A percentile compares a stretch with the other conserved stretches of the same genome.
These are phyloP conservation scores for Hyphodiscus sp. DNA, from an alignment of 2,329 filamentous ascomycete species.

Conservation along the genomic window DNA sequence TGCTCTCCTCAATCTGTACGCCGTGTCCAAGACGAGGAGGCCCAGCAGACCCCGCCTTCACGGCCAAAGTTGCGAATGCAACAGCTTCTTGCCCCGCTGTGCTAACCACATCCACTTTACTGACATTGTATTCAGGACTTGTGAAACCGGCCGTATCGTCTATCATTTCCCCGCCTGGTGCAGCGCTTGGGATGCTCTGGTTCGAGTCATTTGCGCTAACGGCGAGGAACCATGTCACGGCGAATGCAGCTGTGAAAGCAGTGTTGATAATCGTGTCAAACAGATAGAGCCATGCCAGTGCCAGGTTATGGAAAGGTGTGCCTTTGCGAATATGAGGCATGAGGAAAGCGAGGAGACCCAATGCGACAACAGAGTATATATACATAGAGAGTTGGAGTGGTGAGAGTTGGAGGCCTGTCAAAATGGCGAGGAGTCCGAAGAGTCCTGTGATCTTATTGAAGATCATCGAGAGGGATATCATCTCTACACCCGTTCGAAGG, in stretches of 20 bases:
- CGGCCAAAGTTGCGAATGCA: conserved; percentile 36
- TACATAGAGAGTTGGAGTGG: conserved; percentile 85
- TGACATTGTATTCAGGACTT: conserved; percentile 53
- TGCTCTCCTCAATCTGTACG: conserved; percentile 57
- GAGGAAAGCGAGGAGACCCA: conserved; percentile 62
- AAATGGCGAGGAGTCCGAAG: conserved; percentile 81
- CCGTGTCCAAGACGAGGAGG: conserved; percentile 51
- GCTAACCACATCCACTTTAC: conserved; percentile 47
- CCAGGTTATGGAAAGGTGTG: conserved; percentile 70
- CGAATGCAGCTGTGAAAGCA: conserved; percentile 76
- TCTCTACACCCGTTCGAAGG: conserved; percentile 77
- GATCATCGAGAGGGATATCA: conserved; percentile 75
- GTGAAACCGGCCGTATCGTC: conserved; percentile 60
- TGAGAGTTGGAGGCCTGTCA: conserved; percentile 81
- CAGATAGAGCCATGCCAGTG: conserved; percentile 78
- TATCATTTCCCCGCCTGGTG: conserved; percentile 37
- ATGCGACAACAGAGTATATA: conserved; percentile 72
- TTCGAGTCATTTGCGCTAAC: conserved; percentile 35
- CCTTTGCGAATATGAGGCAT: conserved; percentile 75
- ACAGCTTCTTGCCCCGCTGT: conserved; percentile 46
- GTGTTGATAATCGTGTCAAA: conserved; percentile 78
- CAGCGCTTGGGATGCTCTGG: conserved; percentile 36
- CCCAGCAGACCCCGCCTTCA: conserved; percentile 32
- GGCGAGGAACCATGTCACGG: conserved; percentile 79
- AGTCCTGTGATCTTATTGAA: conserved; percentile 91